Evolutionary conservation across 1,139 yeast genomes (phyloP).

Genomic region (Candida labiduridarum): DNA sequence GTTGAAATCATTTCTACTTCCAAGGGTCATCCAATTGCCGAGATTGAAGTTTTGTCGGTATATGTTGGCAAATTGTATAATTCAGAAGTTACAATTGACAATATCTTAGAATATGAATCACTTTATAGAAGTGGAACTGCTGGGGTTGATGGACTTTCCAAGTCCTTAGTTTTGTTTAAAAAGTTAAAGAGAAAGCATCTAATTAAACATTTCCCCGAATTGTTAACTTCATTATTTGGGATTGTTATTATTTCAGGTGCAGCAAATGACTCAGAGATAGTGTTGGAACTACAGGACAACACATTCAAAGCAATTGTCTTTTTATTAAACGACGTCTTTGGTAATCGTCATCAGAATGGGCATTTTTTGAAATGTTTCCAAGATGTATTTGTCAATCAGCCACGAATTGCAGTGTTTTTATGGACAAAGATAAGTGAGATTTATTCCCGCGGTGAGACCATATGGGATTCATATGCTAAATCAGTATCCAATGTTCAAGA

Average conservation of each 20-base stretch:
- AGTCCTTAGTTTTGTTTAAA: slow-evolving; percentile 41
- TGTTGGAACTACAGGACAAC: slow-evolving; percentile 39
- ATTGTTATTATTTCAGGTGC: slow-evolving; percentile 34
- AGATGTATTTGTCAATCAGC: slow-evolving; percentile 32
- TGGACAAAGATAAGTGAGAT: slow-evolving; percentile 48
- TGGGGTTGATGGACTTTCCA: slow-evolving; percentile 48
- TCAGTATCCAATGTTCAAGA: slow-evolving; percentile 63
- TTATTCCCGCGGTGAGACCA: slow-evolving; percentile 51
- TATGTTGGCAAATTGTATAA: slow-evolving; percentile 74
- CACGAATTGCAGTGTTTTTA: slow-evolving; percentile 55
- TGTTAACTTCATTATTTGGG: slow-evolving; percentile 44
- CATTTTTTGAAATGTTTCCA: slow-evolving; percentile 56
- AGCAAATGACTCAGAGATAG: slow-evolving; percentile 21
- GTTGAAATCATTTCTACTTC: slow-evolving; percentile 38
- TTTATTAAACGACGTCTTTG: slow-evolving; percentile 61
- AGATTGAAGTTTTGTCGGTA: slow-evolving; percentile 59
- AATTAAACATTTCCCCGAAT: slow-evolving; percentile 57
- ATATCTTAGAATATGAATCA: slow-evolving; percentile 58
- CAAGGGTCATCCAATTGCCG: slow-evolving; percentile 46
- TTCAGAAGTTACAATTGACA: slow-evolving; percentile 58
- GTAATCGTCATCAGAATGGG: slow-evolving; percentile 64
- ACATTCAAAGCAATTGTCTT: slow-evolving; percentile 60
- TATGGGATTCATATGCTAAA: slow-evolving; percentile 66
- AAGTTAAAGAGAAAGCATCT: slow-evolving; percentile 49
- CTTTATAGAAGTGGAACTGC: slow-evolving; percentile 43